Base-by-base conservation (phyloP, 2,329 filamentous ascomycete genomes). In the Exophiala dermatitidis region DNA sequence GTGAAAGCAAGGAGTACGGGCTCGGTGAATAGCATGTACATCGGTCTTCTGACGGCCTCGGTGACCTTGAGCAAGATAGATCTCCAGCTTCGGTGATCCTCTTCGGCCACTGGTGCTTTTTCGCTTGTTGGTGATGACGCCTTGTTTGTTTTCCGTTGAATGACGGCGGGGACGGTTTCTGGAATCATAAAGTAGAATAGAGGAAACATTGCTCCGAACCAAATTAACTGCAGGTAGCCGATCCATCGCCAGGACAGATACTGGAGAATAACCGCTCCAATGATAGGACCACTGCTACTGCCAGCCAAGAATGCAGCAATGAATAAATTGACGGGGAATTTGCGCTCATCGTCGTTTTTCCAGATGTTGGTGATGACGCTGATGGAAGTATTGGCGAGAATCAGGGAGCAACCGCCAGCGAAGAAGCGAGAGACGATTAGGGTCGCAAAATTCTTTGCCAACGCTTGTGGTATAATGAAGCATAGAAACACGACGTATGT, bases 1-100 rank as follows among this genome's bases (percentile, higher is more conserved):
- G 74, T 75, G 44, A 72, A 70, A 44, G 69, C 69, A 40, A 76
- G 68, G 2, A 78, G 70, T 0, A 79, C 75, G 2, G 71, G 71
- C 64, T 79, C 76, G 1, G 75, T 78, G 58, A 66, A 68, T 3
- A 77, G 68, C 61, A 77, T 71, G 36, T 68, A 67, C 9, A 65
- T 41, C 0, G 71, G 69, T 6, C 69, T 63, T 7, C 53, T 54
- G 10, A 66, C 62, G 41, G 62, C 64, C 37, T 65, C 65, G 26
- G 59, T 60, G 7, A 76, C 57, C 5, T 70, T 64, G 1, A 62
- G 60, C 2, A 48, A 49, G 4, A 74, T 57, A 51, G 9, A 61
- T 60, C 49, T 64, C 65, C 40, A 5, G 10, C 10, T 6, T 10
- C 33, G 33, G 19, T 19, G 19, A 2, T 19, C 19, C 19, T 19